Evolutionary conservation across 345 rosid species (phyloP).

Genomic region (Lumnitzera racemosa): DNA sequence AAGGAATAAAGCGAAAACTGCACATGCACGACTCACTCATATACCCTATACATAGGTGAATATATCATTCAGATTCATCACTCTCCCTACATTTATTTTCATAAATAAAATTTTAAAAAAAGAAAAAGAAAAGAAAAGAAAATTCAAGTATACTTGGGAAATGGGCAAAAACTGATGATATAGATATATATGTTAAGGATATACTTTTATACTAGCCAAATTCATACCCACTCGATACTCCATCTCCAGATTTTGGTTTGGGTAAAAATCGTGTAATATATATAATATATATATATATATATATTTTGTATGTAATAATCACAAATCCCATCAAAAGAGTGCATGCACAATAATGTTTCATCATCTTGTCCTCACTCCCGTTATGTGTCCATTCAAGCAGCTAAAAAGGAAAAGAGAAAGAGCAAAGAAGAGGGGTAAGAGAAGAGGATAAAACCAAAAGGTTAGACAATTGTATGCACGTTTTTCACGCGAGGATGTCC

Average conservation of each 20-base stretch:
- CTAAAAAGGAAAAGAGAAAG: background rate
- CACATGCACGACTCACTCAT: conserved; percentile 13
- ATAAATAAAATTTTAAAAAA: background rate
- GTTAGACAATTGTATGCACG: too few relatives aligned
- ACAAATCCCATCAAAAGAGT: background rate
- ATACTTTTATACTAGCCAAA: too few relatives aligned
- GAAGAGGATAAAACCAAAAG: too few relatives aligned
- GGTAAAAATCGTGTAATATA: too few relatives aligned
- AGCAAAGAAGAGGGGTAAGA: background rate
- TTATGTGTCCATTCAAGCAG: conserved; percentile 6
- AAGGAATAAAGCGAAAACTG: conserved; percentile 24
- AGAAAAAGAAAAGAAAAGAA: too few relatives aligned
- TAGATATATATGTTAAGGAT: too few relatives aligned
- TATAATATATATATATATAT: background rate
- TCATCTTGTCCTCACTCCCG: conserved; percentile 4
- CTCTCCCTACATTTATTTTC: background rate
- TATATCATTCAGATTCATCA: conserved; percentile 1
- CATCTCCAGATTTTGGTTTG: too few relatives aligned
- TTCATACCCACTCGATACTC: too few relatives aligned
- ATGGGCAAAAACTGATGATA: too few relatives aligned
- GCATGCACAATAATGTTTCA: background rate
- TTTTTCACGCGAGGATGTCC: too few relatives aligned
- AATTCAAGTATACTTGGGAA: too few relatives aligned
- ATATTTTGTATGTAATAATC: background rate
- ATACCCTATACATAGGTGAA: background rate